Evolutionary conservation across 495 filamentous ascomycete genomes (phyloP).

Genomic region (Aspergillus saccharolyticus): DNA sequence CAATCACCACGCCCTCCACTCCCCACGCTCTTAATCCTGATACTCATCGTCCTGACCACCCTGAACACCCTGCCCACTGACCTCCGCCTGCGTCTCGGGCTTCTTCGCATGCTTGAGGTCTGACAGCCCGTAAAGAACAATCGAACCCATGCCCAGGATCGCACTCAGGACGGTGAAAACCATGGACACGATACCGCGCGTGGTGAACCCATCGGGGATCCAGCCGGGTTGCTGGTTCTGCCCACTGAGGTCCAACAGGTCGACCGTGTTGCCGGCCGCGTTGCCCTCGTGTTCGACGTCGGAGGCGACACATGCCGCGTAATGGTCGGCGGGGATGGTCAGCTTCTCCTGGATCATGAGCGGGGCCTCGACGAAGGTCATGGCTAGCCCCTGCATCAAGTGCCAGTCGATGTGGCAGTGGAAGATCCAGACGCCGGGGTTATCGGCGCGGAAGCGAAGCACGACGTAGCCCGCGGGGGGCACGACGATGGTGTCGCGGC

Average conservation of each 20-base stretch:
- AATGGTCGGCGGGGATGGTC: conserved; percentile 55
- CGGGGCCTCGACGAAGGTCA: conserved; percentile 48
- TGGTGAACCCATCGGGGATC: conserved; percentile 66
- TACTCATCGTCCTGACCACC: background rate
- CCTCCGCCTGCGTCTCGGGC: background rate
- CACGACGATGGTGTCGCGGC: conserved; percentile 54
- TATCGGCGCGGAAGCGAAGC: conserved; percentile 62
- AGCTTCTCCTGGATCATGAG: conserved; percentile 12
- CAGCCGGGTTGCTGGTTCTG: conserved; percentile 51
- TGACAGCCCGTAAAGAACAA: conserved; percentile 60
- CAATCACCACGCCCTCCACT: background rate
- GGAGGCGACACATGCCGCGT: conserved; percentile 48
- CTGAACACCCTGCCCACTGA: background rate
- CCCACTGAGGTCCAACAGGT: conserved; percentile 60
- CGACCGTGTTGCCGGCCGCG: conserved; percentile 59
- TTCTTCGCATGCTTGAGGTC: conserved; percentile 11
- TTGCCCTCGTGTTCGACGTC: conserved; percentile 55
- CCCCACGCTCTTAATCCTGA: background rate
- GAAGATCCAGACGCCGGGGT: conserved; percentile 56
- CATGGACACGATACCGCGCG: conserved; percentile 65
- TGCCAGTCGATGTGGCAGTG: conserved; percentile 72
- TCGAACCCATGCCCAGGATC: conserved; percentile 59
- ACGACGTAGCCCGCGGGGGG: conserved; percentile 55
- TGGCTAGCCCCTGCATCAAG: conserved; percentile 38
- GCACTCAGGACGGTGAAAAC: conserved; percentile 64